Conservation (phyloP, 1,139 yeast genomes). For the Magnusiomyces ingens region DNA sequence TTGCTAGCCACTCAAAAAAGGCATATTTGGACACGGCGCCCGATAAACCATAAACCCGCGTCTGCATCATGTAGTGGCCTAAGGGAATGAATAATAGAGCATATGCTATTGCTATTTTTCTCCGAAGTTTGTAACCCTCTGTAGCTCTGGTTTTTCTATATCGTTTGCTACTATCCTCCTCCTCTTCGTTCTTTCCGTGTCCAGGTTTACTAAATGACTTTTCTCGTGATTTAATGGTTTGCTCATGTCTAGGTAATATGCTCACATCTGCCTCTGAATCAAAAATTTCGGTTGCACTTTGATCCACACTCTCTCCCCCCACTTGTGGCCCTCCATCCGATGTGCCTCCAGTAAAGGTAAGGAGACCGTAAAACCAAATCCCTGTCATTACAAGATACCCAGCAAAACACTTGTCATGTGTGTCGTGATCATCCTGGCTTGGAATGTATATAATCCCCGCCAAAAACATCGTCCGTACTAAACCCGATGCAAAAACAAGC, state of each 20-base stretch:
- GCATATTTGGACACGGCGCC: constrained; percentile 83
- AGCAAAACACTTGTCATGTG: constrained; percentile 12
- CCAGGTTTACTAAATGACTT: no score
- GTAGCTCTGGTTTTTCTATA: background rate
- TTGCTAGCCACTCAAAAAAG: constrained; percentile 72
- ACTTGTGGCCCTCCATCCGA: no score
- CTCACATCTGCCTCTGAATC: no score
- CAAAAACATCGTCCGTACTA: constrained; percentile 8
- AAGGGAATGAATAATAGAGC: constrained; percentile 60
- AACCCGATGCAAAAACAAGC: constrained; percentile 5
- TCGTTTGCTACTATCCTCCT: no score
- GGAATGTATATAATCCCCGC: constrained; percentile 13
- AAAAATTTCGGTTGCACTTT: no score
- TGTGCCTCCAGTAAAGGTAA: background rate
- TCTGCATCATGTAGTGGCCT: constrained; percentile 72
- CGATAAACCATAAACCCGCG: constrained; percentile 61
- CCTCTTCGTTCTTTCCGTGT: no score
- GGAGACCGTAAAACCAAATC: constrained; percentile 12
- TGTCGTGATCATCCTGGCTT: constrained; percentile 12
- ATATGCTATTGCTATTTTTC: constrained; percentile 44
- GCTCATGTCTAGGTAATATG: no score
- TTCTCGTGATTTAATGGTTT: no score
- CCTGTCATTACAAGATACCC: constrained; percentile 7
- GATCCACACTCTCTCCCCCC: no score
- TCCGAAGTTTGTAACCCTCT: constrained; percentile 31